These are phyloP conservation scores for Curvularia verruculosa DNA, from an alignment of 2,329 filamentous ascomycete species.

Conservation along the genomic window DNA sequence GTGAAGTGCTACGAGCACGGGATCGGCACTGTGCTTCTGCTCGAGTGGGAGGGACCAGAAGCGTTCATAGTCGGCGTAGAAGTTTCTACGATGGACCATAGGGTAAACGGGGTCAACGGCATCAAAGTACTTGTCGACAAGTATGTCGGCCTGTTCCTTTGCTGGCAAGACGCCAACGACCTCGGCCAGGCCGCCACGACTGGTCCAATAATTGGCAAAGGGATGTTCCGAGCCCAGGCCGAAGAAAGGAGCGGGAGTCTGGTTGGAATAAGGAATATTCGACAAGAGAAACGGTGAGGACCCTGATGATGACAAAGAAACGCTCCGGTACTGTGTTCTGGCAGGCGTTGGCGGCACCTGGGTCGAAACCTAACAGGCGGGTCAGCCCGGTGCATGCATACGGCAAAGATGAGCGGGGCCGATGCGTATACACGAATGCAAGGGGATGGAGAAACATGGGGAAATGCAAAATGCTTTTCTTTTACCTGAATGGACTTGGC, in stretches of 20 bases:
- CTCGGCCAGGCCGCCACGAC: slow-evolving; percentile 74
- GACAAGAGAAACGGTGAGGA: slow-evolving; percentile 66
- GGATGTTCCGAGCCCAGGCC: slow-evolving; percentile 80
- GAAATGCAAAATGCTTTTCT: not conserved
- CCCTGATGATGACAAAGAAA: slow-evolving; percentile 47
- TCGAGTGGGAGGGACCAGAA: slow-evolving; percentile 70
- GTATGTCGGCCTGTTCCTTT: slow-evolving; percentile 75
- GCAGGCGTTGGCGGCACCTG: slow-evolving; percentile 40
- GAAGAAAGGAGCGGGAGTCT: slow-evolving; percentile 77
- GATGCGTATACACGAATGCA: not conserved
- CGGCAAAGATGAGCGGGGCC: not conserved
- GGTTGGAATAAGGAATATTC: slow-evolving; percentile 73
- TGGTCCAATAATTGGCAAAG: slow-evolving; percentile 86
- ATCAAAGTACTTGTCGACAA: slow-evolving; percentile 62
- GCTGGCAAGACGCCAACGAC: slow-evolving; percentile 77
- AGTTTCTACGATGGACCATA: slow-evolving; percentile 76
- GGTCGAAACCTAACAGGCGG: slow-evolving; percentile 1
- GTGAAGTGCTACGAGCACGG: slow-evolving; percentile 72
- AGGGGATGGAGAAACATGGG: not conserved
- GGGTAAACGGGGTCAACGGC: slow-evolving; percentile 80
- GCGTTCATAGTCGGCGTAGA: slow-evolving; percentile 78
- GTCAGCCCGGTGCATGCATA: not conserved
- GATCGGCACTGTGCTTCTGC: slow-evolving; percentile 68
- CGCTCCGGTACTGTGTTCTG: slow-evolving; percentile 40
- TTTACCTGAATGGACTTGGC: slow-evolving; percentile 39